phyloP scores from a whole-genome alignment of 305 asterid species.

The Lippia alba region DNA sequence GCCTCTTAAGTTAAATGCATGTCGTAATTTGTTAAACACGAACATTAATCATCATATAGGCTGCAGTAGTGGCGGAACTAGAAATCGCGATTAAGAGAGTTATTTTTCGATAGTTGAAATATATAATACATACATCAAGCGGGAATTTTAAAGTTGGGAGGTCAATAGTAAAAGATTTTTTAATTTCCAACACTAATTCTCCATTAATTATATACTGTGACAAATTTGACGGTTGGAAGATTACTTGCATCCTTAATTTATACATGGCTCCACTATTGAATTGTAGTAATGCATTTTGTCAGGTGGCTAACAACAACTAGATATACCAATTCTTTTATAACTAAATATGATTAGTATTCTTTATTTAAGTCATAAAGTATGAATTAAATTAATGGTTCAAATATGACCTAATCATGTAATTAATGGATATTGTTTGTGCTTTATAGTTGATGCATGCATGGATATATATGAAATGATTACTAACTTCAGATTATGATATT shows the following conservation, averaged over 20 bases:
- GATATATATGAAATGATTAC: conserved; percentile 8
- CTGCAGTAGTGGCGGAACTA: too few species aligned
- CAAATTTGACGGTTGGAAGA: too few species aligned
- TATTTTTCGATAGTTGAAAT: too few species aligned
- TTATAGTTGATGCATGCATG: conserved; percentile 17
- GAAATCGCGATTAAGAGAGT: too few species aligned
- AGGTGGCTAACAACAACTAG: conserved; percentile 18
- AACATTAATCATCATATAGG: too few species aligned
- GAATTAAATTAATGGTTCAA: conserved; percentile 6
- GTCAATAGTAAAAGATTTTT: too few species aligned
- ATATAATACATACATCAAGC: too few species aligned
- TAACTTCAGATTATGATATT: conserved; percentile 1
- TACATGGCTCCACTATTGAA: too few species aligned
- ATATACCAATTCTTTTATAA: not conserved
- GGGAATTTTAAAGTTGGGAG: too few species aligned
- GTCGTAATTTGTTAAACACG: too few species aligned
- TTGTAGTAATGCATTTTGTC: conserved; percentile 27
- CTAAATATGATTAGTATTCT: not conserved
- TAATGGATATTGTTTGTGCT: not conserved
- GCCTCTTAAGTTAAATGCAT: not conserved
- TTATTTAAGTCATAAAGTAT: not conserved
- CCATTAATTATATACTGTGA: too few species aligned
- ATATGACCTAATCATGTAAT: conserved; percentile 12
- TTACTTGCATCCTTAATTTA: not conserved
- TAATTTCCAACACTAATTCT: too few species aligned